phyloP scores from a whole-genome alignment of 2,329 filamentous ascomycete genomes.

The Calonectria honghensis region DNA sequence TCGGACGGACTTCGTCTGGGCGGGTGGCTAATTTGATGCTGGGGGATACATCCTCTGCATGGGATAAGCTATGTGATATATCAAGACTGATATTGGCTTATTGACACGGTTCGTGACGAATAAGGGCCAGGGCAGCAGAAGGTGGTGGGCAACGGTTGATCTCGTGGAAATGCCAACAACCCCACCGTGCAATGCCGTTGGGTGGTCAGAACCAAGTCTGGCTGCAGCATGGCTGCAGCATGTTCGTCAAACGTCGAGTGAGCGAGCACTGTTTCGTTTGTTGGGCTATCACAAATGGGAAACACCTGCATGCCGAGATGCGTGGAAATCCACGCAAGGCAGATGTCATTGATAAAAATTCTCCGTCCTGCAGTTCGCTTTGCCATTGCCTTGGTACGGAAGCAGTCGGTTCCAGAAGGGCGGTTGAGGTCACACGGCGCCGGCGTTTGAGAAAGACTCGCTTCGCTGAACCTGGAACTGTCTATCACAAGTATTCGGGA shows the following conservation, averaged over 20 bases:
- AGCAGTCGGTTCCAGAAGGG: conserved; percentile 28
- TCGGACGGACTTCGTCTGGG: conserved; percentile 24
- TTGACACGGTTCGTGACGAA: conserved; percentile 9
- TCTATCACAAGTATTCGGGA: neutral
- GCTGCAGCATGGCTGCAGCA: conserved; percentile 20
- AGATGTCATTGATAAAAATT: conserved; percentile 20
- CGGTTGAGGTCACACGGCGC: conserved; percentile 30
- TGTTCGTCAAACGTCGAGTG: conserved; percentile 34
- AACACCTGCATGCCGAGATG: conserved; percentile 18
- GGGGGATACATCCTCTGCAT: conserved; percentile 1
- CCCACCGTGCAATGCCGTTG: conserved; percentile 11
- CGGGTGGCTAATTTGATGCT: conserved; percentile 28
- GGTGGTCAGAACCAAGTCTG: conserved; percentile 11
- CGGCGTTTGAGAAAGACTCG: conserved; percentile 35
- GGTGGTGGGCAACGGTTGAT: conserved; percentile 12
- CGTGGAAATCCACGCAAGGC: conserved; percentile 16
- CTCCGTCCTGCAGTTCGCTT: conserved; percentile 27
- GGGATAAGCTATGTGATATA: conserved; percentile 27
- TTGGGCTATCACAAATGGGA: conserved; percentile 11
- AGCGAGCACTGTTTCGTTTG: conserved; percentile 40
- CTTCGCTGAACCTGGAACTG: conserved; percentile 14
- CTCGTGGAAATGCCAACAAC: conserved; percentile 6
- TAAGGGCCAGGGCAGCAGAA: neutral
- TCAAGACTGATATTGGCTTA: conserved; percentile 29
- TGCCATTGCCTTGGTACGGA: conserved; percentile 20